A percentile compares a stretch with the other conserved stretches of the same genome.
These are phyloP conservation scores for Saccharomycopsis crataegensis DNA, from an alignment of 1,139 yeast genomes.

Conservation along the genomic window DNA sequence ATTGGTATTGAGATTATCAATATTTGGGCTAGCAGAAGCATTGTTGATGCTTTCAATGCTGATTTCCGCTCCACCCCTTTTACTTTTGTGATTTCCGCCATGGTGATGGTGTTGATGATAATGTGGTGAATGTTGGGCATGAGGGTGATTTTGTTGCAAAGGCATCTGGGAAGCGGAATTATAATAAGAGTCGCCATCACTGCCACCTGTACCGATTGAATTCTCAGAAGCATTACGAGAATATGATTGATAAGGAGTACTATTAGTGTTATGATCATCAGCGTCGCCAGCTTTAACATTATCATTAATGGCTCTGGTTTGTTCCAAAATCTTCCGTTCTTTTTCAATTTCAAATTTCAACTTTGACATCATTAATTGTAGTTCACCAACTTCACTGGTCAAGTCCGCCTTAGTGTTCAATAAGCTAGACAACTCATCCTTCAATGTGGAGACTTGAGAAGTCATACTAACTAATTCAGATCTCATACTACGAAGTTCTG, in stretches of 20 bases:
- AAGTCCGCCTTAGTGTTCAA: slow-evolving; percentile 5
- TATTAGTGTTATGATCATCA: background rate
- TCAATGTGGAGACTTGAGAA: slow-evolving; percentile 7
- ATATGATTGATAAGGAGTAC: background rate
- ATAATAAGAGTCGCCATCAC: too few species aligned
- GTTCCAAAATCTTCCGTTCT: slow-evolving; percentile 24
- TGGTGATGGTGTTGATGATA: too few species aligned
- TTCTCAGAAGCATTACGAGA: too few species aligned
- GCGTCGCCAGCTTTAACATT: background rate
- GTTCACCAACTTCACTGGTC: slow-evolving; percentile 11
- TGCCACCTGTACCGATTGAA: too few species aligned
- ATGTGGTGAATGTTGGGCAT: too few species aligned
- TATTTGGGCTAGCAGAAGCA: too few species aligned
- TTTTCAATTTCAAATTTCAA: slow-evolving; percentile 22
- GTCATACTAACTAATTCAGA: slow-evolving; percentile 1
- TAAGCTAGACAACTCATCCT: slow-evolving; percentile 11
- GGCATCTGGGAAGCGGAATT: too few species aligned
- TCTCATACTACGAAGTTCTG: background rate
- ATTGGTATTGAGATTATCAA: too few species aligned
- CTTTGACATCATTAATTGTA: slow-evolving; percentile 14
- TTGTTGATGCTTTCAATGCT: too few species aligned
- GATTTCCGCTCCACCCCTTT: too few species aligned
- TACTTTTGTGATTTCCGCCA: too few species aligned
- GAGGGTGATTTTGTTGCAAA: too few species aligned
- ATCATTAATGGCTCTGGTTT: slow-evolving; percentile 18